phyloP scores from a whole-genome alignment of 202 grass and related monocot genomes.

The Zizania palustris region DNA sequence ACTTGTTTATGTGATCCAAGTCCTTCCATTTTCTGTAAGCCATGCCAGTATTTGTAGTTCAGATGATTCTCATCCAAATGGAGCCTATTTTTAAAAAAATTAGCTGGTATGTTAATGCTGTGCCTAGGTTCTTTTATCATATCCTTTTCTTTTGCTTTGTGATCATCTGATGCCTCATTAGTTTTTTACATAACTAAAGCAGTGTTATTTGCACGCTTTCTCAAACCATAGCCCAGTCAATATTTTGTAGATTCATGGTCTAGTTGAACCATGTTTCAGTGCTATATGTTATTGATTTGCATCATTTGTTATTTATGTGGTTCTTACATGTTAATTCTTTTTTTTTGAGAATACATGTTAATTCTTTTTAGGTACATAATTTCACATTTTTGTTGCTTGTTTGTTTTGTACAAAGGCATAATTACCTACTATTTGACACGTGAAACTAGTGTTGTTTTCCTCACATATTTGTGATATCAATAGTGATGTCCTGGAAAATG shows the following conservation, averaged over 20 bases:
- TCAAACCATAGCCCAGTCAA: background rate
- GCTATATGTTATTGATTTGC: background rate
- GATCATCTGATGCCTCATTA: background rate
- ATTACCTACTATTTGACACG: background rate
- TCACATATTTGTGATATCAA: background rate
- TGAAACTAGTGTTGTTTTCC: no score
- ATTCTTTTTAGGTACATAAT: background rate
- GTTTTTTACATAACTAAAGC: background rate
- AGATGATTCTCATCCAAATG: constrained; percentile 25
- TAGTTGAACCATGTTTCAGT: background rate
- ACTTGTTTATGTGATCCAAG: constrained; percentile 63
- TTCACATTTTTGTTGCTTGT: background rate
- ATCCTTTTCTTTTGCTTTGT: background rate
- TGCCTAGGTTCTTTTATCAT: constrained; percentile 3
- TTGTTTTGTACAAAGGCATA: background rate
- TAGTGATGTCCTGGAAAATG: background rate
- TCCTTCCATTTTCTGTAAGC: constrained; percentile 17
- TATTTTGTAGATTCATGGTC: background rate
- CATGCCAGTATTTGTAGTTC: constrained; percentile 21
- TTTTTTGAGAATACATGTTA: no score
- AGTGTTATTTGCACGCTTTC: background rate
- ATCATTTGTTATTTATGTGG: background rate
- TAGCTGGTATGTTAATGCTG: constrained; percentile 12
- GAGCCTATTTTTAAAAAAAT: background rate
- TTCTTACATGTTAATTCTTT: background rate